Percentiles rank a stretch among this genome's conserved stretches.
phyloP scores from a whole-genome alignment of 1,139 yeast genomes.

The Pichia sp. region DNA sequence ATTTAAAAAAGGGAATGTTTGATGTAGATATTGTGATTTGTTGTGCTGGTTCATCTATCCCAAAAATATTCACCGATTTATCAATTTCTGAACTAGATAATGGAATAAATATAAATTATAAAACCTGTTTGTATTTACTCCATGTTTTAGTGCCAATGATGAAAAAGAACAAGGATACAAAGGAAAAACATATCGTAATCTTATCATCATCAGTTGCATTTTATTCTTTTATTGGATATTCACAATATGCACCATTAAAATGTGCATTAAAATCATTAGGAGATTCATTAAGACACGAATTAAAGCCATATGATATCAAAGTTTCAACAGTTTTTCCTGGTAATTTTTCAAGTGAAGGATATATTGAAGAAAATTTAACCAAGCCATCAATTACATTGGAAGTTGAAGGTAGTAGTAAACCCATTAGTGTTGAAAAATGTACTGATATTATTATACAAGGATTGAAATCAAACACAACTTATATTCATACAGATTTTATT shows the following conservation, averaged over 20 bases:
- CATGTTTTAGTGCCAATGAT: constrained; percentile 55
- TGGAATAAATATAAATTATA: constrained; percentile 67
- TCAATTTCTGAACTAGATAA: constrained; percentile 48
- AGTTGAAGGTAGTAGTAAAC: constrained; percentile 79
- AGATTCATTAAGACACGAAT: constrained; percentile 76
- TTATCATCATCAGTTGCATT: constrained; percentile 79
- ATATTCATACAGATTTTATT: constrained; percentile 73
- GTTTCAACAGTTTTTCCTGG: constrained; percentile 75
- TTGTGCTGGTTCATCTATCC: constrained; percentile 84
- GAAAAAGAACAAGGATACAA: constrained; percentile 20
- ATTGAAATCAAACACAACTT: constrained; percentile 62
- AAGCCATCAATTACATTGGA: constrained; percentile 78
- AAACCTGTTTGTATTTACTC: constrained; percentile 62
- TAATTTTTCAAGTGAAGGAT: constrained; percentile 87
- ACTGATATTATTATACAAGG: constrained; percentile 53
- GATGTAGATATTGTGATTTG: constrained; percentile 70
- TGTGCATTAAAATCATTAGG: constrained; percentile 75
- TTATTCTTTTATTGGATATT: constrained; percentile 86
- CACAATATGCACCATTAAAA: constrained; percentile 85
- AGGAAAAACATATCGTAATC: constrained; percentile 55
- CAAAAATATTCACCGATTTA: constrained; percentile 71
- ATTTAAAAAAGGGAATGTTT: constrained; percentile 14
- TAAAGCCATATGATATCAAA: constrained; percentile 57
- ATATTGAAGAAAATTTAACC: constrained; percentile 66
- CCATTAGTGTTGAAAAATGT: constrained; percentile 65